Evolutionary conservation across 2,329 filamentous ascomycete species (phyloP).

Genomic region (Verticillium dahliae): DNA sequence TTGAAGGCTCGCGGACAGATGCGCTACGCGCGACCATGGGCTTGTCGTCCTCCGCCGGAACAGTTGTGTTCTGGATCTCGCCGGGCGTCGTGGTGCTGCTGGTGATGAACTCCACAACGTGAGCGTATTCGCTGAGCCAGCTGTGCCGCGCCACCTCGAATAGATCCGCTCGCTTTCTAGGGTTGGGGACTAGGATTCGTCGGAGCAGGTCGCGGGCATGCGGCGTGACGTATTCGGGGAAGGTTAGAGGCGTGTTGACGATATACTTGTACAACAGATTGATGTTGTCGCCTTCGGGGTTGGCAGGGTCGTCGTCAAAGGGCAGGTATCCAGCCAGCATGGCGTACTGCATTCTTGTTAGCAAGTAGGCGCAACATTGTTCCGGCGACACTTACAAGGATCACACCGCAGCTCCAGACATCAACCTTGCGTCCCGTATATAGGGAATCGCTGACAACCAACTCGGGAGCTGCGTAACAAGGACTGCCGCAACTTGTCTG

Average conservation of each 20-base stretch:
- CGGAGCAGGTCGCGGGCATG: constrained; percentile 89
- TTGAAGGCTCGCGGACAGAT: constrained; percentile 77
- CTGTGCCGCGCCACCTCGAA: constrained; percentile 98
- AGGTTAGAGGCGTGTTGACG: constrained; percentile 91
- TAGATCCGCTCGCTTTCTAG: constrained; percentile 86
- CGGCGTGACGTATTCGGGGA: constrained; percentile 97
- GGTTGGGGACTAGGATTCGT: constrained; percentile 90
- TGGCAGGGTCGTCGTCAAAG: constrained; percentile 96
- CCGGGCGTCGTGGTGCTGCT: constrained; percentile 84
- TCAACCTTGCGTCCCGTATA: constrained; percentile 98
- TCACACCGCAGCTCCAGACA: constrained; percentile 98
- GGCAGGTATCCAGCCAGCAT: constrained; percentile 97
- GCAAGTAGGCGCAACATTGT: constrained; percentile 7
- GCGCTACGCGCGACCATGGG: constrained; percentile 73
- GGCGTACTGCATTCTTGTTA: constrained; percentile 65
- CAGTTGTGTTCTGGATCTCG: constrained; percentile 77
- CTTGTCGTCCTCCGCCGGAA: constrained; percentile 44
- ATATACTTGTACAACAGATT: constrained; percentile 99
- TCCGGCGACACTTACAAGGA: constrained; percentile 62
- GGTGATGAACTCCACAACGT: constrained; percentile 93
- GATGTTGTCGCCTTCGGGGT: constrained; percentile 98
- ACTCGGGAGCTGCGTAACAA: constrained; percentile 92
- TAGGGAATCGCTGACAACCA: constrained; percentile 93
- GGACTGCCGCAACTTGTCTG: constrained; percentile 98
- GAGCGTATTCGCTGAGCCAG: constrained; percentile 96